phyloP scores from a whole-genome alignment of 441 rosid genomes.

The Brassica balearica region DNA sequence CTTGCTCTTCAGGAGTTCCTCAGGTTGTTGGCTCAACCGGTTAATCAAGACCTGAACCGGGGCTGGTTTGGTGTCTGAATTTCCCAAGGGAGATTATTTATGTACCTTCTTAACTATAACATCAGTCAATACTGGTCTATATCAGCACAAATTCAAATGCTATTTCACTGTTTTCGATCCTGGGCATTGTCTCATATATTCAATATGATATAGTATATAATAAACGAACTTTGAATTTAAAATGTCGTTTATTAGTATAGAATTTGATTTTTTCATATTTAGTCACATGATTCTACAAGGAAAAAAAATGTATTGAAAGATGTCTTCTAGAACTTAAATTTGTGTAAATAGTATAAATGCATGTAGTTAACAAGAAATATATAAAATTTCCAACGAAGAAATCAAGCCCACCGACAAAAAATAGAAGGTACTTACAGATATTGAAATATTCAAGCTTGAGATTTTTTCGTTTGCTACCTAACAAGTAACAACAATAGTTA shows the following conservation, averaged over 20 bases:
- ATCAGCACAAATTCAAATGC: neutral
- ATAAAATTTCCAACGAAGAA: neutral
- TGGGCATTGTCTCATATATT: too few relatives aligned
- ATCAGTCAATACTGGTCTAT: neutral
- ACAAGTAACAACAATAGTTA: neutral
- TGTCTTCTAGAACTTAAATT: neutral
- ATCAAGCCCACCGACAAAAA: neutral
- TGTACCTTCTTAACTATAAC: neutral
- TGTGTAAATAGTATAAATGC: neutral
- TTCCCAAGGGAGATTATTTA: neutral
- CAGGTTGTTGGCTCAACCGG: constrained; percentile 51
- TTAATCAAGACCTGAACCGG: constrained; percentile 6
- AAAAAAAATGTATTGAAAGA: neutral
- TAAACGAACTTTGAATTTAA: too few relatives aligned
- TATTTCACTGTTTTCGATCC: too few relatives aligned
- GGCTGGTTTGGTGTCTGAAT: constrained; percentile 23
- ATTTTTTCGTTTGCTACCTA: neutral
- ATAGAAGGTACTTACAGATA: neutral
- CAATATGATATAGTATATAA: too few relatives aligned
- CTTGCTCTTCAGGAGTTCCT: constrained; percentile 60
- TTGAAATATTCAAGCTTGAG: neutral
- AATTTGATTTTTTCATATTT: too few relatives aligned
- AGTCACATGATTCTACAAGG: neutral
- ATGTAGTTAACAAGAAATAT: neutral
- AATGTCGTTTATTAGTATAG: too few relatives aligned